A percentile compares a stretch with the other conserved stretches of the same genome.
These are phyloP conservation scores for Pleurotus salmoneostramineus DNA, from an alignment of 768 basidiomycete species.

Conservation along the genomic window DNA sequence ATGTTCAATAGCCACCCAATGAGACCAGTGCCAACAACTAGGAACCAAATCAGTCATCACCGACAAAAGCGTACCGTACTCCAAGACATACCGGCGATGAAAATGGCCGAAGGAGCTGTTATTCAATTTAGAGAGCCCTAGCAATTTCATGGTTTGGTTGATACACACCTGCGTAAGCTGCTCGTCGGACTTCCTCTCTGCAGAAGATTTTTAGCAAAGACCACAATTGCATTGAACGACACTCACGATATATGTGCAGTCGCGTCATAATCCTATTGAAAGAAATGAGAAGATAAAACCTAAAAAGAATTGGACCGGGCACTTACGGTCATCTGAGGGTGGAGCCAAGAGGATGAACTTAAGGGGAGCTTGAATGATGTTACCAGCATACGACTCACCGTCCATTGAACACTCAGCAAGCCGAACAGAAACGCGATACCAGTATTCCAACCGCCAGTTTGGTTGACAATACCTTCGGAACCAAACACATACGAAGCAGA, in stretches of 20 bases:
- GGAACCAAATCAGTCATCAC: background rate
- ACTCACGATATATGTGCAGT: conserved; percentile 80
- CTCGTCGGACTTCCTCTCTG: conserved; percentile 77
- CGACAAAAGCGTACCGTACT: too few relatives aligned
- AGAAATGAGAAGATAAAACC: conserved; percentile 4
- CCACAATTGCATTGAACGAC: background rate
- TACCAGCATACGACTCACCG: conserved; percentile 38
- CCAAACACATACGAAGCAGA: conserved; percentile 79
- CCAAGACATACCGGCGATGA: conserved; percentile 43
- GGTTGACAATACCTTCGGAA: conserved; percentile 66
- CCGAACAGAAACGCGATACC: conserved; percentile 86
- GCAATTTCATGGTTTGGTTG: conserved; percentile 7
- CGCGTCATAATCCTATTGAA: conserved; percentile 66
- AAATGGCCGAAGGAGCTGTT: conserved; percentile 53
- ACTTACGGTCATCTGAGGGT: conserved; percentile 52
- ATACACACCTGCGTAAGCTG: conserved; percentile 64
- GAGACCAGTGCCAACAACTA: conserved; percentile 71
- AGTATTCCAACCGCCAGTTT: conserved; percentile 74
- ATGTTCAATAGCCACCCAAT: conserved; percentile 89
- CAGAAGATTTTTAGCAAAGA: conserved; percentile 4
- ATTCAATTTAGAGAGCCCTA: too few relatives aligned
- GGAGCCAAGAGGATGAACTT: conserved; percentile 14
- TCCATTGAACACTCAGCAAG: conserved; percentile 85
- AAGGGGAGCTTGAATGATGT: background rate
- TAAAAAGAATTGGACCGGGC: background rate